Evolutionary conservation across 306 rosid species (phyloP).

Genomic region (Pyrus pyrifolia): DNA sequence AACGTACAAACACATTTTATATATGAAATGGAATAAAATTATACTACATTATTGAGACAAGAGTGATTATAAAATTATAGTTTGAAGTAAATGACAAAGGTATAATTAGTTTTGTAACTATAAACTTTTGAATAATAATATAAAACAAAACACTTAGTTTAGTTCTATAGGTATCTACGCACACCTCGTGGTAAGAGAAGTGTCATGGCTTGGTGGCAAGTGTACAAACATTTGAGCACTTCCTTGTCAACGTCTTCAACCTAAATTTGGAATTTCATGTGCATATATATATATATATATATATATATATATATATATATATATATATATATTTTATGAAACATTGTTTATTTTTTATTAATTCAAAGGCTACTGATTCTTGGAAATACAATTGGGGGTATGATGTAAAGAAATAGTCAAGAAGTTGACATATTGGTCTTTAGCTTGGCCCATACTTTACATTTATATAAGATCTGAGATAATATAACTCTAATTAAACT

Average conservation of each 20-base stretch:
- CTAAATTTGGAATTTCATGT: slow-evolving; percentile 1
- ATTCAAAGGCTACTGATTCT: background rate
- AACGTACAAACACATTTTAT: background rate
- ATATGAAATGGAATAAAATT: background rate
- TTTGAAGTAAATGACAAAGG: background rate
- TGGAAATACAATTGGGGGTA: background rate
- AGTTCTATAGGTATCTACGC: background rate
- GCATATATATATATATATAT: background rate
- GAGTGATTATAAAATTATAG: background rate
- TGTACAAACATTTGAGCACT: background rate
- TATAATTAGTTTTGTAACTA: background rate
- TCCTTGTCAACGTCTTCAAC: background rate
- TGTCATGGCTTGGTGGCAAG: background rate
- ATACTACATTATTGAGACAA: background rate
- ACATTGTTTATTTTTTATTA: background rate
- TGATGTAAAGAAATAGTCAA: background rate
- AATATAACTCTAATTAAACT: background rate
- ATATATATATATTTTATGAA: background rate
- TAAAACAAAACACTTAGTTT: background rate
- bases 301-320: no score
- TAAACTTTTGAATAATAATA: background rate
- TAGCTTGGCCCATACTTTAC: background rate
- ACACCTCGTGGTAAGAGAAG: background rate
- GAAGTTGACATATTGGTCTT: background rate
- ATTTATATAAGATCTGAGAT: background rate